phyloP scores from a whole-genome alignment of 768 basidiomycete species.

The Cubamyces lactineus region DNA sequence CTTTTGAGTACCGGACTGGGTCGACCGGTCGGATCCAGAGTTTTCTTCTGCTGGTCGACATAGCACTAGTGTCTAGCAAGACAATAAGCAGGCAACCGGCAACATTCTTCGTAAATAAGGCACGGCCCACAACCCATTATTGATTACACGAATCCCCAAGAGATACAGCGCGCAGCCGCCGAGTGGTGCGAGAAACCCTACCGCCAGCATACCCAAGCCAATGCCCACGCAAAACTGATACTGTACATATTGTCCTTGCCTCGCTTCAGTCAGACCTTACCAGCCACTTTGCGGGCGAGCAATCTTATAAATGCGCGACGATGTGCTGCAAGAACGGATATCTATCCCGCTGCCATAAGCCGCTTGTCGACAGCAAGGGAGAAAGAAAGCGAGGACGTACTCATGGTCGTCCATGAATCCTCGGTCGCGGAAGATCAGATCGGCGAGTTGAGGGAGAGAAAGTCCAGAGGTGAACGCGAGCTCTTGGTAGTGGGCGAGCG shows the following conservation, averaged over 20 bases:
- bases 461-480: slow-evolving; percentile 27
- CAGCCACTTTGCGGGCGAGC: too few species aligned
- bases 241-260: not conserved
- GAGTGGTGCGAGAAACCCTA: not conserved
- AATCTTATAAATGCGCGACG: slow-evolving; percentile 13
- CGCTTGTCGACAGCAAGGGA: not conserved
- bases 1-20: too few species aligned
- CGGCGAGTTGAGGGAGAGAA: slow-evolving; percentile 24
- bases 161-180: not conserved
- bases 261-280: not conserved
- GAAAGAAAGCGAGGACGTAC: slow-evolving; percentile 15
- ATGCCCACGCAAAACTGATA: not conserved
- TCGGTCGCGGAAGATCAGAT: slow-evolving; percentile 17
- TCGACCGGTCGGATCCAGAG: too few species aligned
- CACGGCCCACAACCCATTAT: not conserved
- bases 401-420: slow-evolving; percentile 33
- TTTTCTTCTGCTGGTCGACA: not conserved
- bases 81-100: not conserved
- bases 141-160: not conserved
- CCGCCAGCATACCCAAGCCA: not conserved
- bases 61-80: not conserved
- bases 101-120: not conserved
- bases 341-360: not conserved
- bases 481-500: slow-evolving; percentile 28
- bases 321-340: slow-evolving; percentile 28